Percentiles rank a stretch among this genome's conserved stretches.
phyloP scores from a whole-genome alignment of 352 stramenopile genomes.

The Phytophthora pinifolia region DNA sequence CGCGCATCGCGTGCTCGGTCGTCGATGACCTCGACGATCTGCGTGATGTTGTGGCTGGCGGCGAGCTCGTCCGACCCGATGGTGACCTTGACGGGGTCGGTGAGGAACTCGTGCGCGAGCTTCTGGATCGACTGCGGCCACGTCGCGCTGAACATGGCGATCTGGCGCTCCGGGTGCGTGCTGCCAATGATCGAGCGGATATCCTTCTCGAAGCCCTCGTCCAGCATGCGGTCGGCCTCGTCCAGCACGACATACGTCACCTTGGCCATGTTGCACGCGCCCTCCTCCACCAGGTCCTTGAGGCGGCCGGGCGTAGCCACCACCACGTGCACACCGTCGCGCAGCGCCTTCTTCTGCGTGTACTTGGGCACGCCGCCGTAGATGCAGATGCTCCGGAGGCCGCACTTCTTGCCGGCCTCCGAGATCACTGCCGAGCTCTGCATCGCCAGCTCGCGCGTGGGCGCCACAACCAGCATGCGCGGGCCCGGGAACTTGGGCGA shows the following conservation, averaged over 20 bases:
- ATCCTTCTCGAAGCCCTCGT: conserved; percentile 96
- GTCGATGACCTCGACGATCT: conserved; percentile 95
- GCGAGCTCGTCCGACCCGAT: conserved; percentile 95
- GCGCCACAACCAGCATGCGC: conserved; percentile 93
- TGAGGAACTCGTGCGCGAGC: conserved; percentile 95
- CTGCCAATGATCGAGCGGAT: conserved; percentile 87
- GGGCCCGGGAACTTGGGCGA: conserved; percentile 66
- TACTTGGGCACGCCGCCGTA: conserved; percentile 97
- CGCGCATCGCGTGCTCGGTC: conserved; percentile 87
- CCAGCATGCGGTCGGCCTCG: conserved; percentile 95
- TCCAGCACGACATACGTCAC: conserved; percentile 96
- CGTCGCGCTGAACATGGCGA: conserved; percentile 97
- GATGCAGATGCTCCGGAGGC: conserved; percentile 89
- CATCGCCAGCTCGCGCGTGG: conserved; percentile 94
- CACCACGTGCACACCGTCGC: conserved; percentile 89
- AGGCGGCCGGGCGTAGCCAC: conserved; percentile 96
- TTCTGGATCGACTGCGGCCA: conserved; percentile 97
- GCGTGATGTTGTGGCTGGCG: conserved; percentile 94
- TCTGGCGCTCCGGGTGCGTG: conserved; percentile 88
- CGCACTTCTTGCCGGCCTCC: conserved; percentile 88
- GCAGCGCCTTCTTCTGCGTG: conserved; percentile 89
- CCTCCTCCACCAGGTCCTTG: conserved; percentile 90
- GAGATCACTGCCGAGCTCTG: conserved; percentile 92
- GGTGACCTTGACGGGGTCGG: conserved; percentile 92
- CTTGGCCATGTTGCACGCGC: conserved; percentile 77